Base-by-base conservation (phyloP, 2,329 filamentous ascomycete species). In the Colletotrichum orbiculare region DNA sequence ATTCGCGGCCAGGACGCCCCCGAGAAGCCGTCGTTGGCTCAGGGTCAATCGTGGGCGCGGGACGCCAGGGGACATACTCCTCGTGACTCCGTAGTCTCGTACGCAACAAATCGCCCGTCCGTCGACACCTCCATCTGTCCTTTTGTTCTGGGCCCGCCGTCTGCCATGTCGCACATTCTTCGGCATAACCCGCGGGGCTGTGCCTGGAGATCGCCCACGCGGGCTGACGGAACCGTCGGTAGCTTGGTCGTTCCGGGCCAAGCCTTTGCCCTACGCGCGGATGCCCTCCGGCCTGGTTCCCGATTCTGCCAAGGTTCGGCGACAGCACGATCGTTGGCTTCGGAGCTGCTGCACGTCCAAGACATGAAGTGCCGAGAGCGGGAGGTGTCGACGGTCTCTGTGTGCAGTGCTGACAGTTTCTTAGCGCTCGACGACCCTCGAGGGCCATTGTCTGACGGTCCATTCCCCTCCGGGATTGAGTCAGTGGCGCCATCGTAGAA, bases 211-310 rank as follows among this genome's bases (percentile, higher is more conserved):
- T 50, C 25, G 13, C 47, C 47, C 43, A 41, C 33, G 45, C 34
- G 50, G 50, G 38, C 43, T 4, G 58, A 63, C 53, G 63, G 34
- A 57, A 56, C 37, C 59, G 42, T 53, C 47, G 13, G 15, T 9
- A 4, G 15, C 11, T 11, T 13, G 2, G 0, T 12, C 9, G 39
- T 33, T 43, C 35, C 42, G 47, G 25, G 35, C 37, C 17, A 33
- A 46, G 41, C 45, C 10, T 55, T 54, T 11, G 11, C 34, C 17
- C 12, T 45, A 50, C 35, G 13, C 13, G n/a, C 38, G 17, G 15
- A 25, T 25, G 25, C 25, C 25, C 25, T 25, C 25, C 25, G 25
- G 25, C 25, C 25, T 25, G 25, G 25, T 25, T 25, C 25, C 25
- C 25, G 25, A 25, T 25, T 25, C 25, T 49, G 46, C 46, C 46